A percentile compares a stretch with the other conserved stretches of the same genome.
These are phyloP conservation scores for Lachancea fermentati DNA, from an alignment of 805 yeast genomes.

Conservation along the genomic window DNA sequence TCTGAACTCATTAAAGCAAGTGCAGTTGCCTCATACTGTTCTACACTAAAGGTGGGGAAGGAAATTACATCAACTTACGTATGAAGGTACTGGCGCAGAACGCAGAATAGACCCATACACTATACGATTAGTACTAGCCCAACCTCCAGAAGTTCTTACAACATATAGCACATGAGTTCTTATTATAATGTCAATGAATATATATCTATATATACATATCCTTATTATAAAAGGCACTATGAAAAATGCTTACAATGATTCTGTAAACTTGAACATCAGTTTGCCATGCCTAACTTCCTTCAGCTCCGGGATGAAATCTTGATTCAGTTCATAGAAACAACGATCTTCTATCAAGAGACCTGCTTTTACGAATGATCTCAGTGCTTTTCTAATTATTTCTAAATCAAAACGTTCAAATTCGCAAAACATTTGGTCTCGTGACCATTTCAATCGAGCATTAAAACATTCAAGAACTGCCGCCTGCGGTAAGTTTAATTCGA, in stretches of 20 bases:
- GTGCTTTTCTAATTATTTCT: not conserved
- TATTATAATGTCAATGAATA: not conserved
- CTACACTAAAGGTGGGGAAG: too few relatives aligned
- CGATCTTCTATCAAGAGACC: not conserved
- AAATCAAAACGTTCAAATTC: not conserved
- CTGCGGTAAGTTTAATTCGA: conserved; percentile 27
- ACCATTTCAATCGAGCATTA: conserved; percentile 14
- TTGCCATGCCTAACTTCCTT: not conserved
- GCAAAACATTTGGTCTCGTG: conserved; percentile 11
- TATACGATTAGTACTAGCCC: too few relatives aligned
- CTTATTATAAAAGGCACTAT: too few relatives aligned
- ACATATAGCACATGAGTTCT: too few relatives aligned
- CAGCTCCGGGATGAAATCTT: not conserved
- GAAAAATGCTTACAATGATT: too few relatives aligned
- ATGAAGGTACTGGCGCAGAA: too few relatives aligned
- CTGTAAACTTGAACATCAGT: not conserved
- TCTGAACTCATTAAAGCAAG: not conserved
- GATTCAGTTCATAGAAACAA: not conserved
- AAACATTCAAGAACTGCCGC: conserved; percentile 22
- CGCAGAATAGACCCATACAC: too few relatives aligned
- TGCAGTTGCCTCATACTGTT: not conserved
- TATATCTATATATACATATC: not conserved
- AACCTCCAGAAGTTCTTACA: too few relatives aligned
- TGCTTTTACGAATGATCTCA: not conserved
- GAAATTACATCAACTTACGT: not conserved